These are phyloP conservation scores for Colletotrichum sp. DNA, from an alignment of 2,329 filamentous ascomycete genomes.

Conservation along the genomic window DNA sequence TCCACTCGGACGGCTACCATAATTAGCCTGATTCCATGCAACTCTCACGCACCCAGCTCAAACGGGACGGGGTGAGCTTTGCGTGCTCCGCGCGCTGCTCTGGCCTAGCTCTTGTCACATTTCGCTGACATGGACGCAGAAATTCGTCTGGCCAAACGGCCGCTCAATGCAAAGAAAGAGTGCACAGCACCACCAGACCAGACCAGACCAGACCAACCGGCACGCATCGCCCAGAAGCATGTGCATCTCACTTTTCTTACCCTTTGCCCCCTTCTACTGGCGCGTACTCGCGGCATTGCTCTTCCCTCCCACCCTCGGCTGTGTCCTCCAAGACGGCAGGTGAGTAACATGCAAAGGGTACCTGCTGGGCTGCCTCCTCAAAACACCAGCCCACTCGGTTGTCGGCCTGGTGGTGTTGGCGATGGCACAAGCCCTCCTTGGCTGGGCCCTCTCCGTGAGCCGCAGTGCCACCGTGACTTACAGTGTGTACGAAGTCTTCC, in stretches of 20 bases:
- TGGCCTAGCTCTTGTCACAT: conserved; percentile 8
- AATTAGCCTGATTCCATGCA: conserved; percentile 18
- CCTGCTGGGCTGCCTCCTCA: conserved; percentile 12
- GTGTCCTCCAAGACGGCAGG: not conserved
- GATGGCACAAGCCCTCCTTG: not conserved
- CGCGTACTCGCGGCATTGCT: conserved; percentile 4
- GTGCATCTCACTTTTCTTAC: not conserved
- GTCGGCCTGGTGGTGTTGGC: not conserved
- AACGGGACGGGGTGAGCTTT: not conserved
- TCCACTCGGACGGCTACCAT: conserved; percentile 15
- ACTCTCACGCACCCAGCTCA: conserved; percentile 1
- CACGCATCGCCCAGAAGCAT: conserved; percentile 6
- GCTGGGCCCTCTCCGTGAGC: not conserved
- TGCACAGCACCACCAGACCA: not conserved
- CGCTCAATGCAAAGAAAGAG: not conserved
- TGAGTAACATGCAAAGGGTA: not conserved
- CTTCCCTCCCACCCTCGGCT: not conserved
- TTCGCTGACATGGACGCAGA: not conserved
- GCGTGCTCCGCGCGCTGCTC: not conserved
- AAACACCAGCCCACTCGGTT: not conserved
- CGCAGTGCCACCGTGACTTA: not conserved
- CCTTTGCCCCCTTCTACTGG: not conserved
- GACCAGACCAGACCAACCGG: not conserved
- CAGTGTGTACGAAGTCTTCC: not conserved
- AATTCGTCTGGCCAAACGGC: not conserved